These are phyloP conservation scores for Stagonosporopsis cucurbitacearum DNA, from an alignment of 2,329 filamentous ascomycete species.

Conservation along the genomic window DNA sequence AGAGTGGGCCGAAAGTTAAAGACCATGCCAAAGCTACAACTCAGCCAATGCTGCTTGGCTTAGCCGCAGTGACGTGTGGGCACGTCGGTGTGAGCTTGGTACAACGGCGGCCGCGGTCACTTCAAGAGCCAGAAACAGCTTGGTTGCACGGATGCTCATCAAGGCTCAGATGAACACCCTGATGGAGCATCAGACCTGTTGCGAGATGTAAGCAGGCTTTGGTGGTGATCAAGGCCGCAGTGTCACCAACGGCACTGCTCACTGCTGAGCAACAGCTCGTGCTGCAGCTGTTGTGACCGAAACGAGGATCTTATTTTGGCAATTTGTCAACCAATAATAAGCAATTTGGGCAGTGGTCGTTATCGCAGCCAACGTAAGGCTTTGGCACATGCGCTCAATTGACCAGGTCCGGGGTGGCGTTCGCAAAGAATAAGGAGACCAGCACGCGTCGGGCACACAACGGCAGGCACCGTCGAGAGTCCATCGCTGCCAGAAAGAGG, in stretches of 20 bases:
- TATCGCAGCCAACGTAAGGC: constrained; percentile 19
- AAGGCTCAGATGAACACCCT: constrained; percentile 6
- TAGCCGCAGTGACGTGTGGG: constrained; percentile 10
- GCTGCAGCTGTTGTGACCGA: constrained; percentile 13
- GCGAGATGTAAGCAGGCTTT: constrained; percentile 1
- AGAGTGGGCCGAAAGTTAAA: constrained; percentile 1
- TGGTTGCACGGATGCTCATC: constrained; percentile 10
- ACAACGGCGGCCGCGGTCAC: constrained; percentile 9
- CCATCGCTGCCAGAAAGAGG: constrained; percentile 8
- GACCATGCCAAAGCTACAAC: neutral
- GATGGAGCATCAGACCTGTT: neutral
- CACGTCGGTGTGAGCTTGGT: constrained; percentile 7
- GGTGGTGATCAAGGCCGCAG: neutral
- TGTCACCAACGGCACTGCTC: constrained; percentile 4
- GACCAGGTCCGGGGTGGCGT: constrained; percentile 15
- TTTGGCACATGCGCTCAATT: constrained; percentile 14
- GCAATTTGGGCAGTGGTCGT: neutral
- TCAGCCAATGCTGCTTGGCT: constrained; percentile 1
- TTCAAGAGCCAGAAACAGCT: constrained; percentile 9
- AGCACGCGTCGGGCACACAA: constrained; percentile 9
- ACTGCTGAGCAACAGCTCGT: neutral
- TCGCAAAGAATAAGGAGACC: constrained; percentile 2
- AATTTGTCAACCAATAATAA: constrained; percentile 6
- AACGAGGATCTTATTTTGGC: constrained; percentile 9
- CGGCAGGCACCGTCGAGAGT: constrained; percentile 11